Evolutionary conservation across 176 grass and related monocot species (phyloP).

Genomic region (Lolium rigidum): DNA sequence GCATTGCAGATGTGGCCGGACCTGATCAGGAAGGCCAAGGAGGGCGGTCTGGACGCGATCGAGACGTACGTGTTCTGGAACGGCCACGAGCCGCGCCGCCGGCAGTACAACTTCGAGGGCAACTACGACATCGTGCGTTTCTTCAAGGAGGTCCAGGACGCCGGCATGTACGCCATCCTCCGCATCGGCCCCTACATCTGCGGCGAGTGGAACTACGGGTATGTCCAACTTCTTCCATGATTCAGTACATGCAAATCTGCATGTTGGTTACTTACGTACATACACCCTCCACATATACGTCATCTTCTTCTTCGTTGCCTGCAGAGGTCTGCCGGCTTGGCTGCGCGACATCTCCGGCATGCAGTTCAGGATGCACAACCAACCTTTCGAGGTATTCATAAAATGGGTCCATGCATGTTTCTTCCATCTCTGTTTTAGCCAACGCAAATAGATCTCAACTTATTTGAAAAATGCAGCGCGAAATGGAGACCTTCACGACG

Average conservation of each 20-base stretch:
- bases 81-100: conserved; percentile 52
- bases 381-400: conserved; percentile 49
- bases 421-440: no score
- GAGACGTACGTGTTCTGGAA: conserved; percentile 85
- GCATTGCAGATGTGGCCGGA: conserved; percentile 71
- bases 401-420: no score
- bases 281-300: no score
- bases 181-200: conserved; percentile 85
- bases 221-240: no score
- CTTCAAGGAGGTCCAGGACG: conserved; percentile 67
- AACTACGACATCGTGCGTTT: conserved; percentile 67
- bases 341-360: conserved; percentile 58
- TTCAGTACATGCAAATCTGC: neutral
- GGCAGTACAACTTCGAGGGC: conserved; percentile 76
- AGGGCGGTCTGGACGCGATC: conserved; percentile 61
- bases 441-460: no score
- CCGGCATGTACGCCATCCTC: conserved; percentile 69
- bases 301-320: no score
- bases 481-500: conserved; percentile 64
- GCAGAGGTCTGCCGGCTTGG: conserved; percentile 59
- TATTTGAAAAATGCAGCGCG: conserved; percentile 19
- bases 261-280: no score
- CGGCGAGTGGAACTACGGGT: conserved; percentile 68
- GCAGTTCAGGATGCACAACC: conserved; percentile 60
- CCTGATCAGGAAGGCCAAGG: conserved; percentile 55